phyloP scores from a whole-genome alignment of 441 rosid genomes.

The Bocquillonia castaneifolia region DNA sequence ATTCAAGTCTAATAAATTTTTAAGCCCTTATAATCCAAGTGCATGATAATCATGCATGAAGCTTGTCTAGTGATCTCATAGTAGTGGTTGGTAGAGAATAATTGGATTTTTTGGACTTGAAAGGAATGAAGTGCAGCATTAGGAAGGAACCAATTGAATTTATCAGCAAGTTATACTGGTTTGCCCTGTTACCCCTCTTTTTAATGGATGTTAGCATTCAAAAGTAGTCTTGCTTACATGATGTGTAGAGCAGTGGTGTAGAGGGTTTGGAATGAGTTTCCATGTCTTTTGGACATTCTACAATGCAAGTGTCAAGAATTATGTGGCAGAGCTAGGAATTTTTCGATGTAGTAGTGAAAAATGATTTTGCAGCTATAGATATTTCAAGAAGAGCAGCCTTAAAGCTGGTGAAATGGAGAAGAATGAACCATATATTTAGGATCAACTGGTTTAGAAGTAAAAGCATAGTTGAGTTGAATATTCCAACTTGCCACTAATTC shows the following conservation, averaged over 20 bases:
- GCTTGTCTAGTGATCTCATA: background rate
- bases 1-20: background rate
- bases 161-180: background rate
- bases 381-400: too few species aligned
- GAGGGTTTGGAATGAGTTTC: background rate
- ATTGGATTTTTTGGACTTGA: background rate
- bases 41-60: background rate
- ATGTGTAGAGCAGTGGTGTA: background rate
- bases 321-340: too few species aligned
- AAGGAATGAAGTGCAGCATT: background rate
- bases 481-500: too few species aligned
- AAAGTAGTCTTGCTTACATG: background rate
- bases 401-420: too few species aligned
- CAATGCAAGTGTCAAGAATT: too few species aligned
- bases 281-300: too few species aligned
- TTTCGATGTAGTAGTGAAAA: too few species aligned
- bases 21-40: background rate
- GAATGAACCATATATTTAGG: too few species aligned
- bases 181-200: background rate
- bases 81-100: conserved; percentile 2
- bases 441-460: too few species aligned
- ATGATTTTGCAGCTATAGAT: too few species aligned
- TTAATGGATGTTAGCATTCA: background rate
- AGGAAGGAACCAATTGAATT: background rate
- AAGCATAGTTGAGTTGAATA: too few species aligned